phyloP scores from a whole-genome alignment of 2,329 filamentous ascomycete species.

The Penicillium expansum region DNA sequence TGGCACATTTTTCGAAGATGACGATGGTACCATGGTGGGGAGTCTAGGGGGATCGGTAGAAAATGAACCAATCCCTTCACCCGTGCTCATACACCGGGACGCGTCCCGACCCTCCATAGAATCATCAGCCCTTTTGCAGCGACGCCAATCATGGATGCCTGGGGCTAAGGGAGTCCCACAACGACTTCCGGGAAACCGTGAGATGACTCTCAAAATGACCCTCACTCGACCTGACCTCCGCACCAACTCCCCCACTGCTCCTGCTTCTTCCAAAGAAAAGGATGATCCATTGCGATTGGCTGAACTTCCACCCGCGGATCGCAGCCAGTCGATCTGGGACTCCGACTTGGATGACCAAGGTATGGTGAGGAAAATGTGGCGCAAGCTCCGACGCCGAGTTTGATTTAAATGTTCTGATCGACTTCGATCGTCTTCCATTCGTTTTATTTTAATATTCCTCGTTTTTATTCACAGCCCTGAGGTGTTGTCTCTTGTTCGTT shows the following conservation, averaged over 20 bases:
- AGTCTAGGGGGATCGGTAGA: constrained; percentile 24
- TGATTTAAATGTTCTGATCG: not conserved
- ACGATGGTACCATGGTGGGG: constrained; percentile 46
- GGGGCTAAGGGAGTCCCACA: constrained; percentile 46
- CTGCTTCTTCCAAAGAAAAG: constrained; percentile 61
- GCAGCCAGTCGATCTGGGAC: constrained; percentile 44
- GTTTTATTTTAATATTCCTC: not conserved
- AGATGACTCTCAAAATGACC: constrained; percentile 97
- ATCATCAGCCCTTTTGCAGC: constrained; percentile 14
- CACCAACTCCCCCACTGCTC: constrained; percentile 26
- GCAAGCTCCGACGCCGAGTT: constrained; percentile 37
- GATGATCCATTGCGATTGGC: constrained; percentile 57
- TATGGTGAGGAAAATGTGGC: constrained; percentile 46
- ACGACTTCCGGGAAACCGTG: constrained; percentile 61
- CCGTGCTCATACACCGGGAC: constrained; percentile 10
- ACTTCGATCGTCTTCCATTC: not conserved
- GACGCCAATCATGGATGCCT: constrained; percentile 20
- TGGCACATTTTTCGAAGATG: constrained; percentile 52
- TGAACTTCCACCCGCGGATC: constrained; percentile 48
- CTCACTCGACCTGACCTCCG: constrained; percentile 85
- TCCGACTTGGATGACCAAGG: constrained; percentile 41
- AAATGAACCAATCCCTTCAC: constrained; percentile 22
- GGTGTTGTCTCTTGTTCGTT: constrained; percentile 1
- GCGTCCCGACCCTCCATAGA: constrained; percentile 12
- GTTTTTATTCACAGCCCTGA: not conserved